Percentiles rank a stretch among this genome's conserved stretches.
phyloP scores from a whole-genome alignment of 164 flowering plant genomes.

The Hamamelis virginiana region DNA sequence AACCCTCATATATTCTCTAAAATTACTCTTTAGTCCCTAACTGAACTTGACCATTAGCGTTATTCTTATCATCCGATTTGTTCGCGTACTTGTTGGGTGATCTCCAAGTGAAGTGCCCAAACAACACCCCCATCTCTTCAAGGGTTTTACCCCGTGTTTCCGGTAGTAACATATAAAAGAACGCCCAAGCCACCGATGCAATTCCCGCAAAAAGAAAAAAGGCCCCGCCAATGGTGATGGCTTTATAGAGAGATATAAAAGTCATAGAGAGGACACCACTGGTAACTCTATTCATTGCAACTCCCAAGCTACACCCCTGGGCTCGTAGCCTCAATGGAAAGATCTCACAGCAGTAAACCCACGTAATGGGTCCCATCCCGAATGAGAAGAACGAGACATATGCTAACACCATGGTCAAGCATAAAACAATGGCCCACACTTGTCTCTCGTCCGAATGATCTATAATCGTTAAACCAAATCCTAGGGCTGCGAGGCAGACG shows the following conservation, averaged over 20 bases:
- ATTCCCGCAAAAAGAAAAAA: slow-evolving; percentile 51
- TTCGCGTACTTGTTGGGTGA: no score
- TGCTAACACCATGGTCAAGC: slow-evolving; percentile 28
- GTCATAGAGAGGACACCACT: slow-evolving; percentile 63
- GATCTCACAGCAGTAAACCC: slow-evolving; percentile 74
- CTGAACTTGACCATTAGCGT: slow-evolving; percentile 9
- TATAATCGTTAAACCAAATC: slow-evolving; percentile 29
- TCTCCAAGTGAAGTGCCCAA: slow-evolving; percentile 21
- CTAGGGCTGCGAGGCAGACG: slow-evolving; percentile 36
- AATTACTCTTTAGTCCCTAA: slow-evolving; percentile 4
- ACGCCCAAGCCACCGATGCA: slow-evolving; percentile 32
- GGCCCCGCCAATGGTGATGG: slow-evolving; percentile 44
- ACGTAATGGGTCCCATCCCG: slow-evolving; percentile 69
- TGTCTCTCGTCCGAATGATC: slow-evolving; percentile 31
- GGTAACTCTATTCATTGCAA: slow-evolving; percentile 48
- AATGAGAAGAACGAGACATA: slow-evolving; percentile 54
- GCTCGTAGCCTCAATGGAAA: slow-evolving; percentile 58
- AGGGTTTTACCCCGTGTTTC: slow-evolving; percentile 63
- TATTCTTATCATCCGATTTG: no score
- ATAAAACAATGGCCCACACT: slow-evolving; percentile 46
- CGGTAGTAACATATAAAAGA: slow-evolving; percentile 48
- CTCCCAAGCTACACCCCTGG: slow-evolving; percentile 51
- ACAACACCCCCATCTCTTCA: slow-evolving; percentile 53
- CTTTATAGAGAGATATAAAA: slow-evolving; percentile 44
- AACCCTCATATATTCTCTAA: no score